phyloP scores from a whole-genome alignment of 2,329 filamentous ascomycete genomes.

The Colletotrichum simmondsii region DNA sequence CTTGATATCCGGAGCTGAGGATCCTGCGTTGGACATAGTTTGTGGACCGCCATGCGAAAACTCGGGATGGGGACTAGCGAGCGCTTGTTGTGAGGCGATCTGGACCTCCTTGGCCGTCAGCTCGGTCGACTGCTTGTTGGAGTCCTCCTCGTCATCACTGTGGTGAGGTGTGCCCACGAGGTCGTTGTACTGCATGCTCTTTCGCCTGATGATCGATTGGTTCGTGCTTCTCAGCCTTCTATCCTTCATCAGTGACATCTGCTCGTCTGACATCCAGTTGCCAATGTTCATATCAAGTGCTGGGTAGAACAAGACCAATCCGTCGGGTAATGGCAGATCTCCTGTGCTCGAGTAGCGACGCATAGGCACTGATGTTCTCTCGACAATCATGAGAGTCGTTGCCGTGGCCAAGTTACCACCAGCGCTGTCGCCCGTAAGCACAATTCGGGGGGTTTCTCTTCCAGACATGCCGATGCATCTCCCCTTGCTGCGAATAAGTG shows the following conservation, averaged over 20 bases:
- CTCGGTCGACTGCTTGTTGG: constrained; percentile 43
- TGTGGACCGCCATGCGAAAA: constrained; percentile 60
- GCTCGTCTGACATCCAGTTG: constrained; percentile 99
- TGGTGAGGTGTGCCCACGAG: constrained; percentile 85
- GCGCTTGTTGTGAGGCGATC: constrained; percentile 35
- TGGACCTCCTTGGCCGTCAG: constrained; percentile 32
- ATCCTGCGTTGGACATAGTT: constrained; percentile 37
- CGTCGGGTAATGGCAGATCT: constrained; percentile 79
- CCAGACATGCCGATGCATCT: constrained; percentile 58
- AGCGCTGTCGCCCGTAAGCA: constrained; percentile 60
- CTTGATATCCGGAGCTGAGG: constrained; percentile 9
- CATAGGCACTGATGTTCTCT: constrained; percentile 66
- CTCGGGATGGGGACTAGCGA: constrained; percentile 57
- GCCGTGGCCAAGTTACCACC: constrained; percentile 68
- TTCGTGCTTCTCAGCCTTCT: constrained; percentile 83
- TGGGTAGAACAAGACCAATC: constrained; percentile 88
- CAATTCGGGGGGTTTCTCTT: constrained; percentile 49
- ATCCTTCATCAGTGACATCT: constrained; percentile 93
- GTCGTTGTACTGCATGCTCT: constrained; percentile 89
- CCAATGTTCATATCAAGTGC: constrained; percentile 96
- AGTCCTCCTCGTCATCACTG: constrained; percentile 78
- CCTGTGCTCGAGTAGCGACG: constrained; percentile 66
- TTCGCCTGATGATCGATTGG: constrained; percentile 79
- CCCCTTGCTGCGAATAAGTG: constrained; percentile 48
- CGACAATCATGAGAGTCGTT: constrained; percentile 88